phyloP scores from a whole-genome alignment of 768 basidiomycete genomes.

The Kwoniella dejecticola region DNA sequence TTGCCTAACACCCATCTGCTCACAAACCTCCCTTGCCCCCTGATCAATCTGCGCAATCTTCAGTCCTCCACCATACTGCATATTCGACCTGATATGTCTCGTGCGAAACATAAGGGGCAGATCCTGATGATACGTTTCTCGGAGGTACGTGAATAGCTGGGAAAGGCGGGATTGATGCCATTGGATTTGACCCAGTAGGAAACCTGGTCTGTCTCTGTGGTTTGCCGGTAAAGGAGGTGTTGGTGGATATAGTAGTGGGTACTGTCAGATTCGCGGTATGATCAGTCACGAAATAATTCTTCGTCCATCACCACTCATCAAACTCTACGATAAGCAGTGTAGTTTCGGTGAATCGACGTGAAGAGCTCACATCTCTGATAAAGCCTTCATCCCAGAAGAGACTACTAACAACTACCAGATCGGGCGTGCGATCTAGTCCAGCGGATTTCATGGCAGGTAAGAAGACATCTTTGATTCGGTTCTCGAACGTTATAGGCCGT shows the following conservation, averaged over 20 bases:
- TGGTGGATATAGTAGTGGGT: not conserved
- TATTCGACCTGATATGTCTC: slow-evolving; percentile 25
- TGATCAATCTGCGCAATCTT: slow-evolving; percentile 36
- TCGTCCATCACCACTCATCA: no score
- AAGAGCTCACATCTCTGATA: slow-evolving; percentile 24
- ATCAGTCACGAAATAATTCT: no score
- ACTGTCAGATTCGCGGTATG: not conserved
- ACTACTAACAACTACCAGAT: slow-evolving; percentile 27
- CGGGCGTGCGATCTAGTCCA: slow-evolving; percentile 16
- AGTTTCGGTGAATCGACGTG: no score
- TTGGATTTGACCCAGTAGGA: slow-evolving; percentile 25
- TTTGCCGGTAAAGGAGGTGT: not conserved
- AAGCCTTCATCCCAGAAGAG: slow-evolving; percentile 42
- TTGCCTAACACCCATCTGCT: slow-evolving; percentile 26
- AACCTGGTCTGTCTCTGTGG: slow-evolving; percentile 9
- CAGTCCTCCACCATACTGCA: slow-evolving; percentile 19
- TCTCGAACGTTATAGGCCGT: slow-evolving; percentile 31
- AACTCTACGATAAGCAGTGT: no score
- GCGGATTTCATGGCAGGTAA: slow-evolving; percentile 20
- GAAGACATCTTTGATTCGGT: slow-evolving; percentile 26
- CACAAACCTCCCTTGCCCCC: slow-evolving; percentile 25
- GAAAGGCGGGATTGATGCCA: slow-evolving; percentile 31
- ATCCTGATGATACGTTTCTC: slow-evolving; percentile 18
- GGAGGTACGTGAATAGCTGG: slow-evolving; percentile 17
- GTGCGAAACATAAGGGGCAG: slow-evolving; percentile 32